phyloP scores from a whole-genome alignment of 2,329 filamentous ascomycete species.

The Fusarium tanahbumbuense region DNA sequence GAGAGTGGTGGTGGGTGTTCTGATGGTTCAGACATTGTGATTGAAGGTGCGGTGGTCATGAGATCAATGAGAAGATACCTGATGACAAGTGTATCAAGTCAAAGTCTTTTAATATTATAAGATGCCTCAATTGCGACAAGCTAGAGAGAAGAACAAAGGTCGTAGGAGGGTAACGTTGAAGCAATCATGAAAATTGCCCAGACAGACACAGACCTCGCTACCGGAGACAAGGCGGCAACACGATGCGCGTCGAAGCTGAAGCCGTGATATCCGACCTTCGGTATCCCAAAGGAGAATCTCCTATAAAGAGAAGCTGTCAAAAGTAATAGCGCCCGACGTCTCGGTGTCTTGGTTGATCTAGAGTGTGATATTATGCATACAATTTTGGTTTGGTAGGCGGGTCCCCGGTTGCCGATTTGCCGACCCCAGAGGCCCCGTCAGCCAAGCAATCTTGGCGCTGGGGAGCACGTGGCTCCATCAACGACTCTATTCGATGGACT shows the following conservation, averaged over 20 bases:
- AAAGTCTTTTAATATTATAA: rapidly evolving
- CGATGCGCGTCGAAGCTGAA: constrained; percentile 9
- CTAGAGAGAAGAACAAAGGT: too few relatives aligned
- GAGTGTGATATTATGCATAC: neutral
- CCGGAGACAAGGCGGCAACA: constrained; percentile 30
- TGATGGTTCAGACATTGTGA: constrained; percentile 17
- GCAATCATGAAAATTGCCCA: neutral
- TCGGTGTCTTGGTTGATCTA: constrained; percentile 33
- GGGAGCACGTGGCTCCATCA: constrained; percentile 35
- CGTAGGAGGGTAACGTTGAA: neutral
- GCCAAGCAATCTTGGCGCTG: constrained; percentile 41
- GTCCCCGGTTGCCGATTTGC: constrained; percentile 34
- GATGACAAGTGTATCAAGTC: neutral
- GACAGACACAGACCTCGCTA: constrained; percentile 4
- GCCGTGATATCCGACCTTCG: constrained; percentile 41
- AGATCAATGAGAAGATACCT: neutral
- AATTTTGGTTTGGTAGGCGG: constrained; percentile 3
- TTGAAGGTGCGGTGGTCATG: neutral
- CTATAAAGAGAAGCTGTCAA: constrained; percentile 15
- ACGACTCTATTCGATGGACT: constrained; percentile 30
- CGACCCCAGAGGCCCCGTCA: constrained; percentile 23
- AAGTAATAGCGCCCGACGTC: constrained; percentile 18
- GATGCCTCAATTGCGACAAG: neutral
- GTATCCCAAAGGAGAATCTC: constrained; percentile 35
- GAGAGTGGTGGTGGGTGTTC: constrained; percentile 69